phyloP scores from a whole-genome alignment of 2,329 filamentous ascomycete species.

The Xylaria arbuscula region DNA sequence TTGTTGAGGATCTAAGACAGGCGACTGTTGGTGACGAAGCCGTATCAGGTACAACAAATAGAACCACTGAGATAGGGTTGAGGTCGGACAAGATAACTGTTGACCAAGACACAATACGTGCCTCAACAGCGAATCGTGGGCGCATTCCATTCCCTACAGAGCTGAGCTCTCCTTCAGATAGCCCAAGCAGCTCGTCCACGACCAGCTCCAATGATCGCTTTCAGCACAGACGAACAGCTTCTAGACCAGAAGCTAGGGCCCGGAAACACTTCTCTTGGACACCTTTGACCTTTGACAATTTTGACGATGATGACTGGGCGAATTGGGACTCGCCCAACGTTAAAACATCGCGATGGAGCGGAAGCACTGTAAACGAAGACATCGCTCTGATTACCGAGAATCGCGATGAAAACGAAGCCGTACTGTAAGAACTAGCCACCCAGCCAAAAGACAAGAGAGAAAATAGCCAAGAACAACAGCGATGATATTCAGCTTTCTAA shows the following conservation, averaged over 20 bases:
- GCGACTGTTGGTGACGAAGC: constrained; percentile 96
- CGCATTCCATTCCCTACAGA: constrained; percentile 59
- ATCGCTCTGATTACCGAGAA: constrained; percentile 60
- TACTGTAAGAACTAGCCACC: constrained; percentile 58
- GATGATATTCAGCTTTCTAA: constrained; percentile 38
- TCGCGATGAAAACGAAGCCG: constrained; percentile 58
- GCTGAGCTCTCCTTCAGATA: constrained; percentile 48
- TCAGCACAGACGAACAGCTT: constrained; percentile 48
- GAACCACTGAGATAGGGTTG: constrained; percentile 50
- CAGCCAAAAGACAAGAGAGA: constrained; percentile 7
- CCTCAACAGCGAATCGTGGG: constrained; percentile 55
- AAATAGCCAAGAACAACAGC: constrained; percentile 9
- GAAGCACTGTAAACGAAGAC: constrained; percentile 66
- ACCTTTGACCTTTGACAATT: constrained; percentile 65
- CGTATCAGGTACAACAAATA: constrained; percentile 65
- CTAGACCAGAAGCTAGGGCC: constrained; percentile 54
- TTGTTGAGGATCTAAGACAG: constrained; percentile 93
- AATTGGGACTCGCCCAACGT: constrained; percentile 70
- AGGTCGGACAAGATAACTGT: constrained; percentile 44
- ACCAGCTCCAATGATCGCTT: constrained; percentile 46
- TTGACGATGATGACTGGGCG: constrained; percentile 72
- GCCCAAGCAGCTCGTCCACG: constrained; percentile 51
- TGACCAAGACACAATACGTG: constrained; percentile 62
- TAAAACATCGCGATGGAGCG: constrained; percentile 72
- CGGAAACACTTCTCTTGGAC: constrained; percentile 70